Conservation (phyloP, 2,329 filamentous ascomycete genomes). For the Talaromyces sp. region DNA sequence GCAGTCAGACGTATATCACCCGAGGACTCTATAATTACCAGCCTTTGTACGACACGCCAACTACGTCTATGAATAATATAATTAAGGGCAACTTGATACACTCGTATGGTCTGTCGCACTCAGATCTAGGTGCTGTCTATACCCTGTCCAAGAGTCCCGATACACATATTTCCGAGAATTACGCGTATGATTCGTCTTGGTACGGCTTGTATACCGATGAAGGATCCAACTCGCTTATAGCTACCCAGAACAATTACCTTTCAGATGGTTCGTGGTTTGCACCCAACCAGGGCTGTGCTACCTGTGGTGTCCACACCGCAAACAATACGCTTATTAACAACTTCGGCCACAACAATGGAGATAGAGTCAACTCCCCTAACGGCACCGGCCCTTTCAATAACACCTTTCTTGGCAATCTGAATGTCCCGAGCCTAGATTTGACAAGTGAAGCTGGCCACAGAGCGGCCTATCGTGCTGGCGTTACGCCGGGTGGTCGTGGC, state of each 20-base stretch:
- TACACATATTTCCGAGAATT: slow-evolving; percentile 5
- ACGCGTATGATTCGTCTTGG: neutral
- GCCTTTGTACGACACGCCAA: neutral
- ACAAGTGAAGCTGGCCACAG: slow-evolving; percentile 1
- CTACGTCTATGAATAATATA: slow-evolving; percentile 3
- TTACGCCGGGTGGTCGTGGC: neutral
- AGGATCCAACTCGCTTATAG: neutral
- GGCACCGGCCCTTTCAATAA: neutral
- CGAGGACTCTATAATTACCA: slow-evolving; percentile 2
- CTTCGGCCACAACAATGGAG: neutral
- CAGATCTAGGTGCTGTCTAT: neutral
- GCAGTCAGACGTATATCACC: neutral
- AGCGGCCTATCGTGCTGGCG: slow-evolving; percentile 3
- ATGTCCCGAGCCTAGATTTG: neutral
- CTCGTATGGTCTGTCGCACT: neutral
- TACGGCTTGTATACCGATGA: slow-evolving; percentile 1
- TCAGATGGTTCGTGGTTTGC: slow-evolving; percentile 1
- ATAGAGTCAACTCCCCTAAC: neutral
- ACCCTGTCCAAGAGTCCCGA: slow-evolving; percentile 3
- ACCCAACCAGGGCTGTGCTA: slow-evolving; percentile 1
- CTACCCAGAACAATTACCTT: neutral
- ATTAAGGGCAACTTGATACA: slow-evolving; percentile 4
- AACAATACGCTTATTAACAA: slow-evolving; percentile 6
- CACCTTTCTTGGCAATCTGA: neutral
- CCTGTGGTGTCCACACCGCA: slow-evolving; percentile 3